Base-by-base conservation (phyloP, 2,329 filamentous ascomycete genomes). In the Alternaria longipes region DNA sequence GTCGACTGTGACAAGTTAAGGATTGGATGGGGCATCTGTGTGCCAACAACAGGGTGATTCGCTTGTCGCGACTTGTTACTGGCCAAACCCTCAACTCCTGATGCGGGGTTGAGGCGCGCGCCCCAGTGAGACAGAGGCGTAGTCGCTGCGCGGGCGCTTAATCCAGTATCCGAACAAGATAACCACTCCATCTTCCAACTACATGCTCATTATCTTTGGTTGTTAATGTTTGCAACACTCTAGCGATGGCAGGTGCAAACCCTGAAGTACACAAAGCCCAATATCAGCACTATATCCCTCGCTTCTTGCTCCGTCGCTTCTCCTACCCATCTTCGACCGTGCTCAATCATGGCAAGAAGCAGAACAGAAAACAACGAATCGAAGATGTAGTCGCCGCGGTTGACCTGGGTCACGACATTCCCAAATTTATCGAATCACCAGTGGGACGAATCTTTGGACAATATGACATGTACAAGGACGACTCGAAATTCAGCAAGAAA, bases 1-100 rank as follows among this genome's bases (percentile, higher is more conserved):
- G 67, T 87, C 11, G 75, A 85, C 56, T 88, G 86, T 67, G 81
- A 84, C 24, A 74, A 68, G 41, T 68, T 88, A 58, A 52, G 42
- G 30, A 63, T 82, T 28, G 84, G 84, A 14, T 71, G 75, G 26
- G 65, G 71, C 7, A 77, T 87, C 41, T 87, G 85, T 69, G 71
- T 86, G 18, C 82, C 83, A 11, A 18, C 7, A 16, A 22, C 8
- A 22, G 3, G 4, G 30, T 49, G 1, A 34, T 20, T 49, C 30
- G 18, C 22, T 11, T 50, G 46, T 24, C 12, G 30, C 30, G 18
- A 9, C 16, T 46, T 24, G 16, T 28, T 46, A 46, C 44, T 16
- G 22, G 22, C 24, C 12, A n/a, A 0, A 28, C 20, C 14, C 18
- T 41, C 38, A 20, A 4, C 18, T 41, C 18, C 38, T 14, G 20